These are phyloP conservation scores for Fusarium acutatum DNA, from an alignment of 2,329 filamentous ascomycete species.

Conservation along the genomic window DNA sequence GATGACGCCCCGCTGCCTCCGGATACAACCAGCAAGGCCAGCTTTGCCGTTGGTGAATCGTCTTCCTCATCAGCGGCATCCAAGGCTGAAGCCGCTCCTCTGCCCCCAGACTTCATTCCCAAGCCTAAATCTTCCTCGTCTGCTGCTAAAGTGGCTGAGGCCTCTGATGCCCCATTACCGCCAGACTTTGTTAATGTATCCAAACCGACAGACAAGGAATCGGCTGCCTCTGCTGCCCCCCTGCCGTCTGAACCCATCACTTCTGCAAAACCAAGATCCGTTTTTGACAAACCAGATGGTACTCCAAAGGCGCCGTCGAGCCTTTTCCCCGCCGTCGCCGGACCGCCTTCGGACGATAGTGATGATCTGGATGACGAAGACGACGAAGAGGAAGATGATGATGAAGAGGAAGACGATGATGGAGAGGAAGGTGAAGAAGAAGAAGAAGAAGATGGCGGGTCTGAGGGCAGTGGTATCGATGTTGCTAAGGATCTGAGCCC, in stretches of 20 bases:
- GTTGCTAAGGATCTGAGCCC: constrained; percentile 71
- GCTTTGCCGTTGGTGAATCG: constrained; percentile 59
- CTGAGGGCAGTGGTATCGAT: constrained; percentile 70
- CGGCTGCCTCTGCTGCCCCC: constrained; percentile 11
- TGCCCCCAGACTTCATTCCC: constrained; percentile 53
- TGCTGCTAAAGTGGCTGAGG: constrained; percentile 10
- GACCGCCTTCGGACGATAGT: constrained; percentile 50
- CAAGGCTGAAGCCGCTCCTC: constrained; percentile 48
- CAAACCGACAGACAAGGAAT: constrained; percentile 21
- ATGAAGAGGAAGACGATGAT: constrained; percentile 54
- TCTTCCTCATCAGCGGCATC: constrained; percentile 60
- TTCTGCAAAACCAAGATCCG: constrained; percentile 24
- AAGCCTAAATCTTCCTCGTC: constrained; percentile 27
- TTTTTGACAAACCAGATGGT: constrained; percentile 44
- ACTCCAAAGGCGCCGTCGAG: constrained; percentile 46
- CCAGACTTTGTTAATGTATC: constrained; percentile 43
- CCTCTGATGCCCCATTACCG: constrained; percentile 44
- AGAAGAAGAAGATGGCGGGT: constrained; percentile 58
- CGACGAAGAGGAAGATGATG: constrained; percentile 52
- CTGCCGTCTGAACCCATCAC: constrained; percentile 23
- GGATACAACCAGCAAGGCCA: constrained; percentile 63
- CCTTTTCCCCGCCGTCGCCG: constrained; percentile 49
- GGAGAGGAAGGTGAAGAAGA: constrained; percentile 57
- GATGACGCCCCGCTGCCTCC: constrained; percentile 60
- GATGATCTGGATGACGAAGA: constrained; percentile 49